Evolutionary conservation across 306 rosid genomes (phyloP).

Genomic region (Psophocarpus tetragonolobus): DNA sequence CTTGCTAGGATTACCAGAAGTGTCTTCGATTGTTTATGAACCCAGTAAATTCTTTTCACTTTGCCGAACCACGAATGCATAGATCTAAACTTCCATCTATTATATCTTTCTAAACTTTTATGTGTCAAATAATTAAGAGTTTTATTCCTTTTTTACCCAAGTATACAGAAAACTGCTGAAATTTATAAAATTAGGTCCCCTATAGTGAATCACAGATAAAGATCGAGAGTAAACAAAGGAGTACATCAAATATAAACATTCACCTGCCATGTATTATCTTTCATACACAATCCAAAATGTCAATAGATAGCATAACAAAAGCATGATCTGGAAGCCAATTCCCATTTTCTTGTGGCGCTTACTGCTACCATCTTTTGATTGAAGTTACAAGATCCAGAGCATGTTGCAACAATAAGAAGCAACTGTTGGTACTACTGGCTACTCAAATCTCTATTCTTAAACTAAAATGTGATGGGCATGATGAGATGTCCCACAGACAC

Average conservation of each 20-base stretch:
- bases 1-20: too few species aligned
- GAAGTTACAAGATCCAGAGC: slow-evolving; percentile 45
- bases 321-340: slow-evolving; percentile 52
- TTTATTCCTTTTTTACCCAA: too few species aligned
- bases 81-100: too few species aligned
- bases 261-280: slow-evolving; percentile 34
- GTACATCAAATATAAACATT: slow-evolving; percentile 24
- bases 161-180: too few species aligned
- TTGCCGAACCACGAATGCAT: too few species aligned
- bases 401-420: slow-evolving; percentile 48
- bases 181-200: too few species aligned
- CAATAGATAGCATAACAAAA: slow-evolving; percentile 51
- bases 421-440: slow-evolving; percentile 48
- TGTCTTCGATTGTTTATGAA: too few species aligned
- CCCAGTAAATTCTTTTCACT: too few species aligned
- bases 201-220: too few species aligned
- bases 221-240: slow-evolving; percentile 14
- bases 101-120: too few species aligned
- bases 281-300: slow-evolving; percentile 38
- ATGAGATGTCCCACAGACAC: slow-evolving; percentile 44
- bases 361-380: slow-evolving; percentile 49
- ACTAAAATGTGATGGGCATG: slow-evolving; percentile 41
- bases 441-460: slow-evolving; percentile 55
- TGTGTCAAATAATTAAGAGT: too few species aligned
- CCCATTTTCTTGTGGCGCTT: slow-evolving; percentile 43